Conservation (phyloP, 108 stramenopile species). For the Pseudonitzschia delicatissima region DNA sequence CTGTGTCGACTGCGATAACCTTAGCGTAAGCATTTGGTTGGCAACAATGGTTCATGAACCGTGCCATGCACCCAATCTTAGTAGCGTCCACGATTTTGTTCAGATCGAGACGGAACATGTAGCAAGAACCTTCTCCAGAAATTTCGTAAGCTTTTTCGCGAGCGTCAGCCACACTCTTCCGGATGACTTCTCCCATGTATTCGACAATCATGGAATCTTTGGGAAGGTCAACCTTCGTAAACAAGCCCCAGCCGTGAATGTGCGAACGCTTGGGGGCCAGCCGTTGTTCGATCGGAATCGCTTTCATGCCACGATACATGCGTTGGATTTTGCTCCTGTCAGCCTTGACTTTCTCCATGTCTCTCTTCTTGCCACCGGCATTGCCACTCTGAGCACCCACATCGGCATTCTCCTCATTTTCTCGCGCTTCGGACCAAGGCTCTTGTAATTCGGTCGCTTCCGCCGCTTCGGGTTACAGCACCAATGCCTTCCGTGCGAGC, state of each 20-base stretch:
- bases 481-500: constrained; percentile 67
- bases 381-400: background rate
- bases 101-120: constrained; percentile 88
- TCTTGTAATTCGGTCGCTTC: constrained; percentile 65
- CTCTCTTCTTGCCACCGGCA: constrained; percentile 17
- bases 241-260: constrained; percentile 94
- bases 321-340: constrained; percentile 40
- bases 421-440: constrained; percentile 61
- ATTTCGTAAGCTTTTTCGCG: constrained; percentile 81
- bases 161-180: constrained; percentile 71
- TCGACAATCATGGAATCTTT: constrained; percentile 74
- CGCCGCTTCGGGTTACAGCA: constrained; percentile 48
- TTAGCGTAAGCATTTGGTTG: constrained; percentile 87
- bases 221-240: constrained; percentile 67
- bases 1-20: constrained; percentile 65
- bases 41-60: constrained; percentile 94
- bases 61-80: constrained; percentile 83
- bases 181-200: constrained; percentile 74
- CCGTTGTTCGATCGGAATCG: constrained; percentile 57
- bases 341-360: constrained; percentile 35
- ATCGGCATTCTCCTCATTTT: constrained; percentile 31
- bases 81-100: constrained; percentile 90
- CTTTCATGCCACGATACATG: constrained; percentile 61
- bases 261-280: constrained; percentile 62
- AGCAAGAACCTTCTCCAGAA: constrained; percentile 84